Evolutionary conservation across 2,329 filamentous ascomycete species (phyloP).

Genomic region (Ceratocystis papillata): DNA sequence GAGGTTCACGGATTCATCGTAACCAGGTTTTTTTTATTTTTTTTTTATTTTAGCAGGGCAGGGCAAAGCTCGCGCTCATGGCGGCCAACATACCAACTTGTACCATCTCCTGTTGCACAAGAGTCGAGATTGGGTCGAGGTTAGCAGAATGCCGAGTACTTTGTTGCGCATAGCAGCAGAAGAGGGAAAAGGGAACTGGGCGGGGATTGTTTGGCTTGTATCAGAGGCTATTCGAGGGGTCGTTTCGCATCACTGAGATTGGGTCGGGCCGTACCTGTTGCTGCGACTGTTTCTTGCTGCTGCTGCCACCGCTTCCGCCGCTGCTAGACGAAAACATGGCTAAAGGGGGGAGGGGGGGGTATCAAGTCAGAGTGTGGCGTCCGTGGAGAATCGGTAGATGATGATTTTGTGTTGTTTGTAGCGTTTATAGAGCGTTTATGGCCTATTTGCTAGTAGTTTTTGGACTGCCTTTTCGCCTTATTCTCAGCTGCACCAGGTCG

Average conservation of each 20-base stretch:
- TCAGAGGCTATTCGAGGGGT: slow-evolving; percentile 7
- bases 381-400: too few species aligned
- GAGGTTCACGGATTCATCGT: slow-evolving; percentile 13
- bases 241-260: background rate
- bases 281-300: slow-evolving; percentile 49
- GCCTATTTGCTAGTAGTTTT: too few species aligned
- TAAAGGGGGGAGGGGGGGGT: slow-evolving; percentile 6
- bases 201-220: background rate
- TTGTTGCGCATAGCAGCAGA: background rate
- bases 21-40: too few species aligned
- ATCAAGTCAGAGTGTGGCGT: background rate
- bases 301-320: slow-evolving; percentile 45
- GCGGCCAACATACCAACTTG: slow-evolving; percentile 69
- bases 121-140: background rate
- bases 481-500: too few species aligned
- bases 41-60: background rate
- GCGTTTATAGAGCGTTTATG: too few species aligned
- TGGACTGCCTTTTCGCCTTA: too few species aligned
- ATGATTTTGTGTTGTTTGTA: too few species aligned
- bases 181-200: background rate
- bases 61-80: slow-evolving; percentile 1
- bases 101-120: slow-evolving; percentile 74
- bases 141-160: slow-evolving; percentile 3
- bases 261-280: slow-evolving; percentile 50
- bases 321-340: slow-evolving; percentile 56